Base-by-base conservation (phyloP, 176 grass and related monocot genomes). In the Pontederia paniculata region DNA sequence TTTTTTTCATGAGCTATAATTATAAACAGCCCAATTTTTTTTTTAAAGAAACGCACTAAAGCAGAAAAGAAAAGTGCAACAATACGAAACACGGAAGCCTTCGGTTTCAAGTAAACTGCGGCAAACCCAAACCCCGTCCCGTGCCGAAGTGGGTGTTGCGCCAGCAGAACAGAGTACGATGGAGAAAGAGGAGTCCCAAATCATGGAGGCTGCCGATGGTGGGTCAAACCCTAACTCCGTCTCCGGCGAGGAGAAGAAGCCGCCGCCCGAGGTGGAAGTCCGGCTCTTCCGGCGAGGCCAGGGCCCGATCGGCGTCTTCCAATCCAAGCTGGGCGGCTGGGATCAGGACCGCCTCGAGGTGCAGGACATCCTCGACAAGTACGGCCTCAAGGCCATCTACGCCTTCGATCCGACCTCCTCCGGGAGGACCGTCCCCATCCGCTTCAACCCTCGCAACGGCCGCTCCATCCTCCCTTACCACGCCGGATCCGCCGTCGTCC, bases 271-370 rank as follows among this genome's bases (percentile, higher is more conserved):
- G 80, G 77, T 87, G 72, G 86, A 89, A 55, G 80, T 97, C 57
- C 80, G 76, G 28, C 74, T 97, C 52, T 97, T 87, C 80, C 74
- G 64, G 59, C 59, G 43, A 10, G 91, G 83, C 0, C 74, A 74
- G 13, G 88, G 83, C 6, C 86, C 91, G 77, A 79, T 69, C 48
- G 71, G 79, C 45, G 83, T 81, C 44, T 97, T 90, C 74, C 66
- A 45, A 54, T 90, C 80, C 45, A 70, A 48, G 65, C 57, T 97
- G 13, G 91, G 86, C 11, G 86, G 86, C 15, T 97, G 73, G 65
- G 82, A 72, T 55, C 86, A 87, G 74, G 80, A 97, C 77, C 91
- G 89, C 79, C 82, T 90, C 22, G 91, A 90, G 65, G 80, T 90
- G 5, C 84, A 85, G 11, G 91, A 90, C 70, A 90, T 97, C 63